Conservation (phyloP, 108 stramenopile species). For the Fistulifera pelliculosa region DNA sequence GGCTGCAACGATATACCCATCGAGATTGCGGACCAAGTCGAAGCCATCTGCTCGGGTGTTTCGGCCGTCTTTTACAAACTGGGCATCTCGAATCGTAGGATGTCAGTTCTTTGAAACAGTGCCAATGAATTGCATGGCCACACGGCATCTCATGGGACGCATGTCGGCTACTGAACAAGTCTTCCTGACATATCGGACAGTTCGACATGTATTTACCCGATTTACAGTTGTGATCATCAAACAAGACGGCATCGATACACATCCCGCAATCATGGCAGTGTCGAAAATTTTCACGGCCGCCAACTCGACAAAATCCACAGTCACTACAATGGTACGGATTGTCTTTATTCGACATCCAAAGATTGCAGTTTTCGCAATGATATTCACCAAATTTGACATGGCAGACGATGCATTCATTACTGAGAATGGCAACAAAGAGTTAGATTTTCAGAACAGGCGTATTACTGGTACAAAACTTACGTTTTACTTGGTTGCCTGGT, state of each 20-base stretch:
- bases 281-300: conserved; percentile 75
- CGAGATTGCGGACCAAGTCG: conserved; percentile 79
- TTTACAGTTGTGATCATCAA: conserved; percentile 73
- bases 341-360: conserved; percentile 79
- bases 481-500: conserved; percentile 73
- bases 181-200: conserved; percentile 84
- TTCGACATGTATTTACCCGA: conserved; percentile 80
- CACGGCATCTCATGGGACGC: conserved; percentile 84
- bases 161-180: conserved; percentile 54
- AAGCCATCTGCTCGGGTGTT: conserved; percentile 76
- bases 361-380: conserved; percentile 78
- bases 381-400: conserved; percentile 70
- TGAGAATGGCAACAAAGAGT: conserved; percentile 3
- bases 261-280: conserved; percentile 85
- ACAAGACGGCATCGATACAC: conserved; percentile 74
- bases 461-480: conserved; percentile 31
- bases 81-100: conserved; percentile 75
- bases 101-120: conserved; percentile 72
- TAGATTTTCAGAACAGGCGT: not conserved
- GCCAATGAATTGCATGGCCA: conserved; percentile 76
- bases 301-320: conserved; percentile 86
- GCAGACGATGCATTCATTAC: conserved; percentile 69
- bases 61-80: conserved; percentile 87
- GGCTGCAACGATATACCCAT: conserved; percentile 67
- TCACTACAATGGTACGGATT: conserved; percentile 76